A percentile compares a stretch with the other conserved stretches of the same genome.
phyloP scores from a whole-genome alignment of 2,329 filamentous ascomycete species.

The Aspergillus udagawae region DNA sequence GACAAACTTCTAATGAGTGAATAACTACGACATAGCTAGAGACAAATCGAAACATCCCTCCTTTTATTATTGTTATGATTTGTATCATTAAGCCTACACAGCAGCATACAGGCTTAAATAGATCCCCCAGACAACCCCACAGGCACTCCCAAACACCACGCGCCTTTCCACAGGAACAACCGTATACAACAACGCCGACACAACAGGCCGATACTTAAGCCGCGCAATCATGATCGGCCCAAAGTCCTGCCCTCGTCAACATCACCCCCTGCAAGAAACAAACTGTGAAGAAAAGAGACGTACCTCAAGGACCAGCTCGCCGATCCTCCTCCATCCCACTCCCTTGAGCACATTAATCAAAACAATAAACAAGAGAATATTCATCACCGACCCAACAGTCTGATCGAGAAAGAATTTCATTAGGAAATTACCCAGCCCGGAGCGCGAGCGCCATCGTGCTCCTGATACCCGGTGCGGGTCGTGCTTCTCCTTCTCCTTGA shows the following conservation, averaged over 20 bases:
- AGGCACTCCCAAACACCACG: slow-evolving; percentile 66
- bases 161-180: slow-evolving; percentile 67
- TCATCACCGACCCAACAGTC: slow-evolving; percentile 52
- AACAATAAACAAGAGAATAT: slow-evolving; percentile 55
- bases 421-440: slow-evolving; percentile 41
- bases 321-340: slow-evolving; percentile 20
- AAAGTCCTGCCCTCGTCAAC: slow-evolving; percentile 49
- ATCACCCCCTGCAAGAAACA: slow-evolving; percentile 1
- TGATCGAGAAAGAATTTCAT: slow-evolving; percentile 59
- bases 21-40: neutral
- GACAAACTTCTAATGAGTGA: neutral
- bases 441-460: slow-evolving; percentile 26
- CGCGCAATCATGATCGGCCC: slow-evolving; percentile 64
- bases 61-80: neutral
- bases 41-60: neutral
- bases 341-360: slow-evolving; percentile 48
- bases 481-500: slow-evolving; percentile 51
- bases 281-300: slow-evolving; percentile 6
- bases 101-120: slow-evolving; percentile 65
- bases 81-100: slow-evolving; percentile 15
- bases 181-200: slow-evolving; percentile 67
- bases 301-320: slow-evolving; percentile 32
- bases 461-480: slow-evolving; percentile 62
- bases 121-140: slow-evolving; percentile 70
- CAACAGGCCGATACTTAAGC: slow-evolving; percentile 67